These are phyloP conservation scores for Russula emetica DNA, from an alignment of 768 basidiomycete genomes.

Conservation along the genomic window DNA sequence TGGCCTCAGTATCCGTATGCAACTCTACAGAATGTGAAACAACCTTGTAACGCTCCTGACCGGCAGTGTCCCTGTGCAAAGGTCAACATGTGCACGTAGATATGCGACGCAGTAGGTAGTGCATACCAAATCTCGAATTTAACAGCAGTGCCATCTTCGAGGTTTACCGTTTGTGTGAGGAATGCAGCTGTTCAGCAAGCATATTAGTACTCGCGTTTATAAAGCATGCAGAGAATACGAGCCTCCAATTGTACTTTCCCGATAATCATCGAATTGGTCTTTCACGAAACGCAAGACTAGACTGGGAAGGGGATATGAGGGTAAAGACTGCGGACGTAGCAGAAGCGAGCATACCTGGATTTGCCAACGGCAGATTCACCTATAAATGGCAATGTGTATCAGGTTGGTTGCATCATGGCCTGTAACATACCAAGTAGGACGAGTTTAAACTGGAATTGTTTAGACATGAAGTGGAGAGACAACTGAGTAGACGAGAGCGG, in stretches of 20 bases:
- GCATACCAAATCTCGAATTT: constrained; percentile 97
- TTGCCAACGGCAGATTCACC: constrained; percentile 98
- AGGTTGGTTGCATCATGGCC: not conserved
- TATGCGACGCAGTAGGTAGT: not conserved
- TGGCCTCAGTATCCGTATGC: constrained; percentile 20
- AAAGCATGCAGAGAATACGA: constrained; percentile 18
- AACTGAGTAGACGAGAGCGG: constrained; percentile 14
- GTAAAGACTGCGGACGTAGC: constrained; percentile 28
- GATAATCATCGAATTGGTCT: constrained; percentile 92
- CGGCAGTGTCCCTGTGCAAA: constrained; percentile 79
- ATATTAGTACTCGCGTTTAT: constrained; percentile 28
- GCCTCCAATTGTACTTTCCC: constrained; percentile 94
- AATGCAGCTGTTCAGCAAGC: constrained; percentile 68
- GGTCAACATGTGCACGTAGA: not conserved
- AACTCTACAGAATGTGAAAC: constrained; percentile 28
- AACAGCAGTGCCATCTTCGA: constrained; percentile 84
- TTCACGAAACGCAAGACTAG: constrained; percentile 95
- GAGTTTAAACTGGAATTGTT: constrained; percentile 93
- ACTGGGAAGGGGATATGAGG: constrained; percentile 43
- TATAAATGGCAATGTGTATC: constrained; percentile 34
- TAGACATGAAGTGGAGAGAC: constrained; percentile 59
- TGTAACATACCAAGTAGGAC: constrained; percentile 77
- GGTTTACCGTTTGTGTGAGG: constrained; percentile 92
- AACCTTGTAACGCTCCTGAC: constrained; percentile 91
- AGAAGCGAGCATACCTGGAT: constrained; percentile 58